A percentile compares a stretch with the other conserved stretches of the same genome.
These are phyloP conservation scores for Triticum dicoccoides DNA, from an alignment of 176 grass and related monocot genomes.

Conservation along the genomic window DNA sequence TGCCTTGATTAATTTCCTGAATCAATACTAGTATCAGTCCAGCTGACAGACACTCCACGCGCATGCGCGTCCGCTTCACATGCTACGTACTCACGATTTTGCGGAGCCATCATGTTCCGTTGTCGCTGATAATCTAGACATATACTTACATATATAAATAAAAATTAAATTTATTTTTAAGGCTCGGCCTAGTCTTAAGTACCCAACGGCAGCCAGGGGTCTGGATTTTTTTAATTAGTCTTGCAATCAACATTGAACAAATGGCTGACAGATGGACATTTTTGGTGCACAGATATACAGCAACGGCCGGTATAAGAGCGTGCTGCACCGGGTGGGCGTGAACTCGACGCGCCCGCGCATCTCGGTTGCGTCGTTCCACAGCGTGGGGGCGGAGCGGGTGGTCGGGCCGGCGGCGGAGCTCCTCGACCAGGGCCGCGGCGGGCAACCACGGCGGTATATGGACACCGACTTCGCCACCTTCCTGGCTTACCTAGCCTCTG, in stretches of 20 bases:
- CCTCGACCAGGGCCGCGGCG: background rate
- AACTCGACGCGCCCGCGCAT: slow-evolving; percentile 55
- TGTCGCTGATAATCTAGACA: background rate
- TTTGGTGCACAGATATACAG: slow-evolving; percentile 66
- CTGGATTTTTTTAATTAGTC: background rate
- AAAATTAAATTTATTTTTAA: background rate
- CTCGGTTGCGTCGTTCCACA: slow-evolving; percentile 90
- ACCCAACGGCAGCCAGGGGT: background rate
- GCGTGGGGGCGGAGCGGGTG: slow-evolving; percentile 45
- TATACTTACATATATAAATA: background rate
- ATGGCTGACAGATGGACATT: background rate
- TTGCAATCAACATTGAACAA: background rate
- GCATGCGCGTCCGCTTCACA: background rate
- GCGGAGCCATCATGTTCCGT: background rate
- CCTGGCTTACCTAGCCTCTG: slow-evolving; percentile 67
- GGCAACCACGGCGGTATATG: slow-evolving; percentile 54
- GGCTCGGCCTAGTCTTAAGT: background rate
- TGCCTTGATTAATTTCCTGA: background rate
- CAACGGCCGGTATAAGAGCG: slow-evolving; percentile 87
- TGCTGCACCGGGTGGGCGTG: slow-evolving; percentile 75
- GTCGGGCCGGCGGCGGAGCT: slow-evolving; percentile 61
- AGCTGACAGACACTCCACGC: background rate
- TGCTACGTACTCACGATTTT: background rate
- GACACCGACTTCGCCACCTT: slow-evolving; percentile 87
- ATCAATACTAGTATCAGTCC: background rate